A percentile compares a stretch with the other conserved stretches of the same genome.
phyloP scores from a whole-genome alignment of 2,329 filamentous ascomycete species.

The Alternaria atra region DNA sequence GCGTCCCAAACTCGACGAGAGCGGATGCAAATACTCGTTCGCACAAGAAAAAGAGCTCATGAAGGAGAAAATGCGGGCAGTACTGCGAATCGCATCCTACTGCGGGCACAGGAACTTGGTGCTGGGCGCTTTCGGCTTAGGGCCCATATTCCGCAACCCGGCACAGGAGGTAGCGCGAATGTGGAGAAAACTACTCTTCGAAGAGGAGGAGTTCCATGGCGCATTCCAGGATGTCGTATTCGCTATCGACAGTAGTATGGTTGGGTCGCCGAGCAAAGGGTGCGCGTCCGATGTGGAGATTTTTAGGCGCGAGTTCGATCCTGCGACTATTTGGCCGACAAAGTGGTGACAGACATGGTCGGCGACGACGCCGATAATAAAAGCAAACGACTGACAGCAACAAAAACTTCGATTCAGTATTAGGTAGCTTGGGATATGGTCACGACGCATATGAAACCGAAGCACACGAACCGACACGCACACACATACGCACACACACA shows the following conservation, averaged over 20 bases:
- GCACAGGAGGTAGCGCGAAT: constrained; percentile 54
- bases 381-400: background rate
- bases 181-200: constrained; percentile 56
- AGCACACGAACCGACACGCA: constrained; percentile 13
- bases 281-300: constrained; percentile 50
- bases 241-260: constrained; percentile 53
- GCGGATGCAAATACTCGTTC: constrained; percentile 76
- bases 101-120: constrained; percentile 53
- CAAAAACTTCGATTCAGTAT: background rate
- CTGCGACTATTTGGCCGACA: constrained; percentile 51
- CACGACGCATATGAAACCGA: constrained; percentile 1
- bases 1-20: constrained; percentile 75
- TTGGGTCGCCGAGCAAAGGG: constrained; percentile 43
- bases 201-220: constrained; percentile 55
- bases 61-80: constrained; percentile 75
- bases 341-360: constrained; percentile 26
- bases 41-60: constrained; percentile 75
- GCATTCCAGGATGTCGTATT: constrained; percentile 58
- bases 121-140: constrained; percentile 56
- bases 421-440: constrained; percentile 6
- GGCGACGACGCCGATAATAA: background rate
- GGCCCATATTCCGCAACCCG: constrained; percentile 57
- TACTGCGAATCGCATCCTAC: constrained; percentile 71
- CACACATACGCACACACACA: background rate
- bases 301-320: constrained; percentile 53